These are phyloP conservation scores for Priceomyces carsonii DNA, from an alignment of 805 yeast species.

Conservation along the genomic window DNA sequence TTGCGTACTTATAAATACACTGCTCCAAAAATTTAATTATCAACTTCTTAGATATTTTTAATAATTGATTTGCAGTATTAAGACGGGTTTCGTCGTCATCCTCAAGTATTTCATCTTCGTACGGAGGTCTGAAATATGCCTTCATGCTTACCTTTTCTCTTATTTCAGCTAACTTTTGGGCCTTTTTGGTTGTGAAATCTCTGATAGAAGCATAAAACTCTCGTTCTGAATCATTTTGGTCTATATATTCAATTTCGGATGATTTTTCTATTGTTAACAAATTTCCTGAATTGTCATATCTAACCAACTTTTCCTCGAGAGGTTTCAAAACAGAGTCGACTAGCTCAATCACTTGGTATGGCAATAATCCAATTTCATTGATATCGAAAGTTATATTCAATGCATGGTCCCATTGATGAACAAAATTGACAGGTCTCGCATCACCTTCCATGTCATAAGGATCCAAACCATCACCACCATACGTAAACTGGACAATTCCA, in stretches of 20 bases:
- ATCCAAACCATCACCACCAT: constrained; percentile 98
- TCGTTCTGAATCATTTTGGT: constrained; percentile 85
- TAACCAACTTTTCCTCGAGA: constrained; percentile 54
- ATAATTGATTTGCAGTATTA: constrained; percentile 61
- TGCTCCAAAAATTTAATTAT: constrained; percentile 68
- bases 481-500: constrained; percentile 95
- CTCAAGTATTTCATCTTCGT: constrained; percentile 41
- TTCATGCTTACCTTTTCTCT: constrained; percentile 56
- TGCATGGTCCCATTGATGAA: constrained; percentile 94
- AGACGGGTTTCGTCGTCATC: constrained; percentile 29
- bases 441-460: constrained; percentile 99
- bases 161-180: constrained; percentile 52
- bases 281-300: constrained; percentile 75
- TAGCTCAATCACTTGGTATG: constrained; percentile 63
- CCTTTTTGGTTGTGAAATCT: constrained; percentile 59
- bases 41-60: constrained; percentile 62
- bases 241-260: constrained; percentile 64
- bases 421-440: constrained; percentile 92
- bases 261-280: constrained; percentile 44
- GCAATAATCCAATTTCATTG: constrained; percentile 57
- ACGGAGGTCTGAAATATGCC: constrained; percentile 40
- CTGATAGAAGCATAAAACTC: constrained; percentile 77
- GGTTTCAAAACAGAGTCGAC: constrained; percentile 61
- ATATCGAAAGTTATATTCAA: constrained; percentile 66
- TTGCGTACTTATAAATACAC: constrained; percentile 77